Conservation (phyloP, 192 early-diverging fungal genomes). For the Jimgerdemannia flammicorona region DNA sequence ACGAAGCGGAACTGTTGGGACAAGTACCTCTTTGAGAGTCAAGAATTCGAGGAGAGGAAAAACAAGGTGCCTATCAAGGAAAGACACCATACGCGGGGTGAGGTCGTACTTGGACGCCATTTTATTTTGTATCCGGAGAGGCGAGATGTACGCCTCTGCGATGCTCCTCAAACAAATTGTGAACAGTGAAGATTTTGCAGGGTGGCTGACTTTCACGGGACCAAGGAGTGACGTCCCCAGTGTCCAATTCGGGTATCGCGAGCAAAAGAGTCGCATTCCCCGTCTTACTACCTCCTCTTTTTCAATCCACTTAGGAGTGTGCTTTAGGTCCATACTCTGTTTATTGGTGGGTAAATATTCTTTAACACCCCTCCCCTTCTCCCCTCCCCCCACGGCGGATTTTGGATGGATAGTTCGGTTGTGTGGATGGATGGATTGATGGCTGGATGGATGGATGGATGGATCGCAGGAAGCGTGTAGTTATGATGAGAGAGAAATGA, state of each 20-base stretch:
- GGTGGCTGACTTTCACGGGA: no score
- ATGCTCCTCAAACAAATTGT: no score
- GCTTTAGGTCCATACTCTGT: not conserved
- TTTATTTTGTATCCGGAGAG: conserved; percentile 4
- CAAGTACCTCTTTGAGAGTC: conserved; percentile 62
- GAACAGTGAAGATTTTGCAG: no score
- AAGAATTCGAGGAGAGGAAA: conserved; percentile 90
- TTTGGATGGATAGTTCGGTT: not conserved
- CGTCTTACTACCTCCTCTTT: not conserved
- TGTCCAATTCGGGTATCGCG: not conserved
- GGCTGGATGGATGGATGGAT: not conserved
- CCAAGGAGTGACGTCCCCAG: no score
- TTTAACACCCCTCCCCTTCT: not conserved
- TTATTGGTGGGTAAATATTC: not conserved
- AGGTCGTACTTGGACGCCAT: conserved; percentile 71
- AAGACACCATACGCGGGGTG: conserved; percentile 77
- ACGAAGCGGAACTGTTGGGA: not conserved
- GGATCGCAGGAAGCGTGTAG: not conserved
- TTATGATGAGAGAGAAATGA: not conserved
- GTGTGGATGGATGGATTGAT: not conserved
- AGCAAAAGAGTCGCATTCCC: not conserved
- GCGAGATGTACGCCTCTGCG: not conserved
- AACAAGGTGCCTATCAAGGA: conserved; percentile 91
- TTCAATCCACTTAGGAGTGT: not conserved
- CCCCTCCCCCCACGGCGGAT: no score